Percentiles rank a stretch among this genome's conserved stretches.
phyloP scores from a whole-genome alignment of 2,329 filamentous ascomycete species.

The Pestalotiopsis sp. region DNA sequence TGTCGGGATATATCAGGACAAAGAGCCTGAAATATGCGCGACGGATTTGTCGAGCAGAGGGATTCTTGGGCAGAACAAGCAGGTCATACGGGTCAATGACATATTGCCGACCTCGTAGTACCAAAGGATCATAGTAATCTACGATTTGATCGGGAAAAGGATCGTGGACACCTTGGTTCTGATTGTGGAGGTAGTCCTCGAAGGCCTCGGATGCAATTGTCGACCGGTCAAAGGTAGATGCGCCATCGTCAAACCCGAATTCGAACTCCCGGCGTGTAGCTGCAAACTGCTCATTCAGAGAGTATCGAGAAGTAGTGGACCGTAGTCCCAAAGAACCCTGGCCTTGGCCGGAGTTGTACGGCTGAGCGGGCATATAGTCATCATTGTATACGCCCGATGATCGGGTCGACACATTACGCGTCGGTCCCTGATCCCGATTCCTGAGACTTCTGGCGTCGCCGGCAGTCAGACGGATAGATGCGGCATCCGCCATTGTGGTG shows the following conservation, averaged over 20 bases:
- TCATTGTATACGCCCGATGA: constrained; percentile 16
- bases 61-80: constrained; percentile 42
- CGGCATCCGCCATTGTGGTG: constrained; percentile 3
- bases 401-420: constrained; percentile 15
- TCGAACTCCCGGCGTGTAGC: constrained; percentile 48
- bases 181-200: constrained; percentile 5
- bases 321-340: constrained; percentile 26
- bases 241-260: constrained; percentile 50
- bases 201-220: constrained; percentile 23
- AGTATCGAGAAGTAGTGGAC: constrained; percentile 46
- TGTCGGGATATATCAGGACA: constrained; percentile 46
- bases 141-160: background rate
- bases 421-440: constrained; percentile 5
- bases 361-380: constrained; percentile 12
- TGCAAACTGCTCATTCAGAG: constrained; percentile 51
- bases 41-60: constrained; percentile 39
- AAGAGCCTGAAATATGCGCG: constrained; percentile 48
- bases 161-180: background rate
- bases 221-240: constrained; percentile 42
- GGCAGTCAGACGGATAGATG: background rate
- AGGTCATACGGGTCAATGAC: constrained; percentile 46
- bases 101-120: constrained; percentile 16
- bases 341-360: background rate
- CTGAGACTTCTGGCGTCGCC: constrained; percentile 9
- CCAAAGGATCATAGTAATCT: constrained; percentile 10